Conservation (phyloP, 495 filamentous ascomycete species). For the Apodospora peruviana region DNA sequence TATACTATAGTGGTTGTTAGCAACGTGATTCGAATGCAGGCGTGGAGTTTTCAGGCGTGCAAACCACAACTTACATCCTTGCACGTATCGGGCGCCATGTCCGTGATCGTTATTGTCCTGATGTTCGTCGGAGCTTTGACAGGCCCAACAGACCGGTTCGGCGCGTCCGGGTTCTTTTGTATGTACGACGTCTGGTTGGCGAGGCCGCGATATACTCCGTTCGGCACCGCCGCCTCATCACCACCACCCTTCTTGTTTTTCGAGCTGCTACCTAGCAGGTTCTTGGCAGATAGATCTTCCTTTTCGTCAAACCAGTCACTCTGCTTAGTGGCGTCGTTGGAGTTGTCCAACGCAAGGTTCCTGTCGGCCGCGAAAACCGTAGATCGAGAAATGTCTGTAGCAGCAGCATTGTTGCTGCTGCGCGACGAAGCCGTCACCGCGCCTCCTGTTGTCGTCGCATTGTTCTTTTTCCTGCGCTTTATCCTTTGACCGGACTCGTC, state of each 20-base stretch:
- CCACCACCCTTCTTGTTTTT: constrained; percentile 9
- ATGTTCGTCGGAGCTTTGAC: constrained; percentile 87
- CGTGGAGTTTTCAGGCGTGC: neutral
- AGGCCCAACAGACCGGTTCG: constrained; percentile 67
- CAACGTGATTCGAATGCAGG: too few relatives aligned
- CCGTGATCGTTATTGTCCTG: constrained; percentile 81
- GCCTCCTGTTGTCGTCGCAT: constrained; percentile 22
- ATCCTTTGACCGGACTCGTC: constrained; percentile 67
- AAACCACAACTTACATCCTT: constrained; percentile 54
- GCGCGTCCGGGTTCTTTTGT: constrained; percentile 76
- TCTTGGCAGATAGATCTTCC: constrained; percentile 48
- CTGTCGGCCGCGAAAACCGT: constrained; percentile 58
- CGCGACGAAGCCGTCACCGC: constrained; percentile 52
- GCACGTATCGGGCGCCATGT: constrained; percentile 91
- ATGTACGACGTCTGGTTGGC: constrained; percentile 70
- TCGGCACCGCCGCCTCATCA: constrained; percentile 16
- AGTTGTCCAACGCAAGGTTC: constrained; percentile 55
- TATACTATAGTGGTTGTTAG: neutral
- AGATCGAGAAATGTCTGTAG: constrained; percentile 20
- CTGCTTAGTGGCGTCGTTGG: constrained; percentile 87
- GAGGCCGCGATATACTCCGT: constrained; percentile 73
- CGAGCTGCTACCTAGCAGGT: constrained; percentile 57
- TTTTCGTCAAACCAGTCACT: constrained; percentile 84
- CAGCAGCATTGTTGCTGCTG: constrained; percentile 27
- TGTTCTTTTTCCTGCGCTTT: constrained; percentile 72